Conservation (phyloP, 495 filamentous ascomycete species). For the Lasiosphaeria miniovina region DNA sequence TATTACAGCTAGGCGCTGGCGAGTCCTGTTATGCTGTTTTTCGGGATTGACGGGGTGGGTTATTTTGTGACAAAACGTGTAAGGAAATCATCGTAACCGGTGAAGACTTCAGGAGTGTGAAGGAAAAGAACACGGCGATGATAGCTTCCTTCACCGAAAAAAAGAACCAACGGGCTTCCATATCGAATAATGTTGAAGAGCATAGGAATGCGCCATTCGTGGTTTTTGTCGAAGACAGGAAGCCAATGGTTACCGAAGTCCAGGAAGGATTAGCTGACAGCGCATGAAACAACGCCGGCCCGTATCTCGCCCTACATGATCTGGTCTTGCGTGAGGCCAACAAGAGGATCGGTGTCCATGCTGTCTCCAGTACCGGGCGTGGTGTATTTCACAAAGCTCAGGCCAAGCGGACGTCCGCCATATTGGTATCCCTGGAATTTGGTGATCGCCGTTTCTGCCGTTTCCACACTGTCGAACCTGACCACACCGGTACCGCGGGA, state of each 20-base stretch:
- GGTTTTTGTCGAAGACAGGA: neutral
- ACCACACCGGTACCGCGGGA: conserved; percentile 95
- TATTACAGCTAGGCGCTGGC: conserved; percentile 12
- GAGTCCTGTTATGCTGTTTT: neutral
- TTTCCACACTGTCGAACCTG: conserved; percentile 77
- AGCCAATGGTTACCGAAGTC: no score
- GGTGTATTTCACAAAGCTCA: conserved; percentile 88
- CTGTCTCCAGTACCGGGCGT: conserved; percentile 63
- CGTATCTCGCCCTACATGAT: conserved; percentile 68
- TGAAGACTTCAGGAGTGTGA: neutral
- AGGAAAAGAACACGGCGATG: neutral
- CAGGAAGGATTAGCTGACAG: no score
- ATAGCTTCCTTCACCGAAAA: neutral
- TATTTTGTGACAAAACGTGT: conserved; percentile 10
- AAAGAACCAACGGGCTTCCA: conserved; percentile 5
- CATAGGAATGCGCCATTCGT: neutral
- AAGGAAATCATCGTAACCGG: conserved; percentile 21
- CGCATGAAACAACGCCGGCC: no score
- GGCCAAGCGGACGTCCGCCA: conserved; percentile 87
- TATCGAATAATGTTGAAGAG: conserved; percentile 1
- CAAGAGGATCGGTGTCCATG: conserved; percentile 81
- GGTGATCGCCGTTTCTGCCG: conserved; percentile 88
- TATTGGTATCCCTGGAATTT: conserved; percentile 99
- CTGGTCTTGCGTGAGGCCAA: conserved; percentile 86
- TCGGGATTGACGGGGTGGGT: neutral